Percentiles rank a stretch among this genome's conserved stretches.
These are phyloP conservation scores for Debaryomyces coudertii DNA, from an alignment of 1,139 yeast genomes.

Conservation along the genomic window DNA sequence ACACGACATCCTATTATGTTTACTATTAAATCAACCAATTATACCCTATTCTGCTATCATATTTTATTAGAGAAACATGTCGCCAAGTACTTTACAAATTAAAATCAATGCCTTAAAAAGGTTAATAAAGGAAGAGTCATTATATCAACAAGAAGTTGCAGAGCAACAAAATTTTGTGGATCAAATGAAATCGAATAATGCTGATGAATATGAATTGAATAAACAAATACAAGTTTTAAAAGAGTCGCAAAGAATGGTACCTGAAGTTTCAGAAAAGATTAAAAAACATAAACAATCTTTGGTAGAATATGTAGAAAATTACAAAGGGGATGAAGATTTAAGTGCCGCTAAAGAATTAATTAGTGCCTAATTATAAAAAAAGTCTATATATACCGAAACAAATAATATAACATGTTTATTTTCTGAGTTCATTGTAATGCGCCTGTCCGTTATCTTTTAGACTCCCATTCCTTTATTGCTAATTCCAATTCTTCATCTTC, in stretches of 20 bases:
- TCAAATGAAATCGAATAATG: slow-evolving; percentile 43
- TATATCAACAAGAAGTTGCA: slow-evolving; percentile 64
- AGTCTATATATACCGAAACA: slow-evolving; percentile 2
- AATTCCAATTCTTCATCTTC: slow-evolving; percentile 76
- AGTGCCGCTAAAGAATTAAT: slow-evolving; percentile 41
- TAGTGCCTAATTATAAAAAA: not conserved
- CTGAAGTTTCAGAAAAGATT: slow-evolving; percentile 60
- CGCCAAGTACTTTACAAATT: slow-evolving; percentile 77
- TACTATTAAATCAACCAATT: not conserved
- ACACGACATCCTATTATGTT: slow-evolving; percentile 6
- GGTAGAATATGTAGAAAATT: slow-evolving; percentile 25
- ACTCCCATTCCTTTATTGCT: slow-evolving; percentile 69
- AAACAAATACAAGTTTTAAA: slow-evolving; percentile 64
- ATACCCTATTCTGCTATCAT: not conserved
- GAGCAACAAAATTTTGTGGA: slow-evolving; percentile 61
- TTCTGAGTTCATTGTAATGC: slow-evolving; percentile 12
- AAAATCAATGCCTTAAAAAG: slow-evolving; percentile 75
- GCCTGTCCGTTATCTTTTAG: slow-evolving; percentile 15
- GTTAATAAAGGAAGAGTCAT: slow-evolving; percentile 68
- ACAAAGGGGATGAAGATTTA: slow-evolving; percentile 54
- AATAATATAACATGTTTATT: slow-evolving; percentile 5
- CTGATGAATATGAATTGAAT: slow-evolving; percentile 73
- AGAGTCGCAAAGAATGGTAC: slow-evolving; percentile 71
- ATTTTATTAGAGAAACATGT: slow-evolving; percentile 42
- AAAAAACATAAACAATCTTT: slow-evolving; percentile 52